A percentile compares a stretch with the other conserved stretches of the same genome.
phyloP scores from a whole-genome alignment of 768 basidiomycete species.

The Amanita exitialis region DNA sequence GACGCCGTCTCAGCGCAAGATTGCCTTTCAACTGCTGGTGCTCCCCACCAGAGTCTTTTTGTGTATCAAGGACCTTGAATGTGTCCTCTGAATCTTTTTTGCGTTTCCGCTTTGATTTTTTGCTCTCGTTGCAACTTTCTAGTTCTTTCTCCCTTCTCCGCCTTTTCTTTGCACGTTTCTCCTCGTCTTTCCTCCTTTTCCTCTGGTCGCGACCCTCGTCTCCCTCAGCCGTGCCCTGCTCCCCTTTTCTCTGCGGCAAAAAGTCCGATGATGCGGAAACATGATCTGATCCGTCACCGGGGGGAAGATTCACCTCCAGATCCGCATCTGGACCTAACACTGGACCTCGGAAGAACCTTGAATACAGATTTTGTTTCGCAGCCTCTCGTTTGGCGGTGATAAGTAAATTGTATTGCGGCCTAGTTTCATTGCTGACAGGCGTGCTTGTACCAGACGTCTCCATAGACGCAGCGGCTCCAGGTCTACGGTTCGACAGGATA shows the following conservation, averaged over 20 bases:
- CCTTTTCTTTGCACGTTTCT: not conserved
- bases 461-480: slow-evolving; percentile 35
- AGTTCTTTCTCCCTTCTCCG: not conserved
- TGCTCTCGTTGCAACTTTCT: not conserved
- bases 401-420: slow-evolving; percentile 39
- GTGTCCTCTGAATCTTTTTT: slow-evolving; percentile 6
- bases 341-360: slow-evolving; percentile 74
- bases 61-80: not conserved
- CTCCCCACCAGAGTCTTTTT: not conserved
- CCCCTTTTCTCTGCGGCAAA: not conserved
- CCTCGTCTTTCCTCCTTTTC: not conserved
- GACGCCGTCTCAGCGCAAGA: not conserved
- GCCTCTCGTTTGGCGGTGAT: slow-evolving; percentile 67
- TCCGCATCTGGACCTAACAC: slow-evolving; percentile 24
- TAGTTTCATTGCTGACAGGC: slow-evolving; percentile 7
- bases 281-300: too few species aligned
- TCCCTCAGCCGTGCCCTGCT: not conserved
- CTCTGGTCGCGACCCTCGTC: not conserved
- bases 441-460: slow-evolving; percentile 18
- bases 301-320: not conserved
- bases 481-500: slow-evolving; percentile 65
- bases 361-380: slow-evolving; percentile 66
- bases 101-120: slow-evolving; percentile 10
- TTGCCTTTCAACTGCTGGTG: not conserved
- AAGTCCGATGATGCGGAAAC: too few species aligned